Evolutionary conservation across 805 yeast genomes (phyloP), one percentile per base, ranked within the genome.

Genomic region (Naumovozyma castellii): DNA sequence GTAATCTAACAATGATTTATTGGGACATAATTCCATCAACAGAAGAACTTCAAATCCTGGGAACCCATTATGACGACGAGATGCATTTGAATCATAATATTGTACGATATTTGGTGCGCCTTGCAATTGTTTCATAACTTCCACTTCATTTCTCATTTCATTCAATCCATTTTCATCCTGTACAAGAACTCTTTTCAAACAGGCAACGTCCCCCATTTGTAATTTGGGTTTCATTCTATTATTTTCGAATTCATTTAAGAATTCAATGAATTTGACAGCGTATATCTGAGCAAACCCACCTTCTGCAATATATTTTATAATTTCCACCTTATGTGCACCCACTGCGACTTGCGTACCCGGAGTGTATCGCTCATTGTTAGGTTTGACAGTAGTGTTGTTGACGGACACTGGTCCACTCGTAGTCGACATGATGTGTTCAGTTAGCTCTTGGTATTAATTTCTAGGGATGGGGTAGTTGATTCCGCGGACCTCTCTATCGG

Each of bases 1-100:
- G 57, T 73, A 88, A 56, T 92, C 96, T 44, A 92, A 69, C 37
- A 94, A 72, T n/a, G 95, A 85, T 48, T 82, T 75, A 57, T 84
- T 84, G 10, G 94, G 82, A 59, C 98, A 92, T 52, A 82, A 73
- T 61, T 92, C 98, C 98, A 92, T 92, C 48, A 92, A 68, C 33
- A 92, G 75, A 41, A 92, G 67, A 10, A 92, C 96, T 64, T 92
- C 97, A 58, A 84, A 92, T 0, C 75, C 76, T 2, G 59, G 57
- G 16, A 54, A 49, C 20, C 64, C 62, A 32, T 64, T 62, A 14
- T 41, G 45, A 13, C 51, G 47, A 39, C 84, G 65, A 34, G 81
- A 77, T 1, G 94, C 94, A 53, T 83, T 80, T 3, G 88, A 80
- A 56, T 84, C 94, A 50, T 70, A 80, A 53, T 81, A 81, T 43